Percentiles rank a stretch among this genome's conserved stretches.
phyloP scores from a whole-genome alignment of 306 rosid genomes.

The Pachyrhizus erosus region DNA sequence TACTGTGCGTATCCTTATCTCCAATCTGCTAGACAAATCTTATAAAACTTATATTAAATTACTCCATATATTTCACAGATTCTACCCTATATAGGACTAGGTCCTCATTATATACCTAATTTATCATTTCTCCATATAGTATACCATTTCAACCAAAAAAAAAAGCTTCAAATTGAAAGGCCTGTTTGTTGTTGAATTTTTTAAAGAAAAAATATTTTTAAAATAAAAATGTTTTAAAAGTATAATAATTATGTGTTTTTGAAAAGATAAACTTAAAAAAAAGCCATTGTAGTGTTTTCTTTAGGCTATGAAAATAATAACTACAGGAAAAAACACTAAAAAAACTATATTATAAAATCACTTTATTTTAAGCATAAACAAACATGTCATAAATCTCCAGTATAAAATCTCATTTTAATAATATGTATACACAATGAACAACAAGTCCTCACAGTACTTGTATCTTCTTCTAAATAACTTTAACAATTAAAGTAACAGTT shows the following conservation, averaged over 20 bases:
- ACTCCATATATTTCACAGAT: slow-evolving; percentile 9
- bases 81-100: slow-evolving; percentile 14
- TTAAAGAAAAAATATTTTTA: background rate
- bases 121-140: background rate
- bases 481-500: slow-evolving; percentile 24
- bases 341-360: background rate
- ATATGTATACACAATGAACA: slow-evolving; percentile 2
- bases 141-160: slow-evolving; percentile 29
- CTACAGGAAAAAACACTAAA: background rate
- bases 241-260: background rate
- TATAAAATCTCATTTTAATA: slow-evolving; percentile 17
- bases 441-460: slow-evolving; percentile 11
- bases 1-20: background rate
- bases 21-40: slow-evolving; percentile 18
- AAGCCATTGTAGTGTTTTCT: background rate
- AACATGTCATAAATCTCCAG: background rate
- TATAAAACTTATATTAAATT: slow-evolving; percentile 11
- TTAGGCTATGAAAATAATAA: background rate
- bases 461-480: slow-evolving; percentile 7
- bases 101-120: slow-evolving; percentile 9
- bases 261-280: background rate
- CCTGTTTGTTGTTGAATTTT: background rate
- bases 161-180: background rate
- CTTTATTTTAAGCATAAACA: background rate
- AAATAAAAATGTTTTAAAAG: background rate